Base-by-base conservation (phyloP, 768 basidiomycete species). In the Fistulinella prunicolor region DNA sequence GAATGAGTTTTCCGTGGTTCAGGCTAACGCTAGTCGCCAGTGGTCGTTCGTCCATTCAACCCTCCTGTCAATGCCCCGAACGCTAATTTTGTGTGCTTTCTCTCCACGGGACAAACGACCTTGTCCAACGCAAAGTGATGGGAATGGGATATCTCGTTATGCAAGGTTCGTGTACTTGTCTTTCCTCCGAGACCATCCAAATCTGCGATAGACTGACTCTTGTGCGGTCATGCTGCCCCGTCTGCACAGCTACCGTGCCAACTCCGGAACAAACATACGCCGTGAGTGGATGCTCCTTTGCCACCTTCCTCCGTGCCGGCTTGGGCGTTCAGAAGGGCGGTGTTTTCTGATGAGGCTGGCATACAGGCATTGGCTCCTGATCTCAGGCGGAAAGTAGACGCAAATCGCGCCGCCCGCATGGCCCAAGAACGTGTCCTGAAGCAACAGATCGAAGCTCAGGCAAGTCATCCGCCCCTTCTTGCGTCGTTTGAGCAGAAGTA, bases 361-460 rank as follows among this genome's bases (percentile, higher is more conserved):
- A 32, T 47, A 21, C 52, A 85, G 83, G 70, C 73, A 61, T 73
- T 86, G 73, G 74, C 84, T 19, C 84, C 85, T 53, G 82, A 83
- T 68, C 63, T 85, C 51, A 76, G 73, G 55, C 75, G 78, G 39
- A 79, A 78, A 56, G 84, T 86, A 16, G 85, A 86, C 55, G 77
- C 77, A 3, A 71, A 74, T 47, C 76, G 80, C 29, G 74, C 75
- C 14, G 67, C 75, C 8, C 74, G 85, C 24, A 55, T 75, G 10
- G 74, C 76, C 4, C 71, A 75, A 61, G 85, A 85, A 68, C 70
- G 70, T 40, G 77, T 75, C 48, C 72, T 75, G 60, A 74, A 73
- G 60, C 75, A 73, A 56, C 77, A 78, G 57, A 69, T 73, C 6
- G 70, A 75, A 47, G 75, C 73, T 5, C 79, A 81, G 77, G 82